A percentile compares a stretch with the other conserved stretches of the same genome.
Evolutionary conservation across 1,284 basidiomycete genomes (phyloP).

Genomic region (Baeospora myosura): DNA sequence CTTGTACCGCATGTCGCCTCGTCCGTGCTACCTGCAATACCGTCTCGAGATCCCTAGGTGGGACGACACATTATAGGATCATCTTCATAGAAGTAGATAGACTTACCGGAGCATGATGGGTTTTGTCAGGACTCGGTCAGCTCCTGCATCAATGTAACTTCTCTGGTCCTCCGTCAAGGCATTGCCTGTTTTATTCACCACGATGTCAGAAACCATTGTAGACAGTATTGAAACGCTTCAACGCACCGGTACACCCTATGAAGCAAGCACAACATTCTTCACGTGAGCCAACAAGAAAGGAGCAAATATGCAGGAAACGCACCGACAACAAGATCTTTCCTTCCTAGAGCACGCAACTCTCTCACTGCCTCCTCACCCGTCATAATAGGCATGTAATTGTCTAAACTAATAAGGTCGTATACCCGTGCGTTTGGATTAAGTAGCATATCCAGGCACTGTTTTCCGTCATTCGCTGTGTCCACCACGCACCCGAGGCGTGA

Average conservation of each 20-base stretch:
- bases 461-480: slow-evolving; percentile 43
- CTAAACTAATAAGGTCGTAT: slow-evolving; percentile 1
- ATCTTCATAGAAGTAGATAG: no score
- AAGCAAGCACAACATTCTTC: no score
- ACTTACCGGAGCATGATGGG: slow-evolving; percentile 4
- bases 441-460: slow-evolving; percentile 17
- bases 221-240: no score
- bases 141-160: slow-evolving; percentile 11
- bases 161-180: slow-evolving; percentile 12
- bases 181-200: slow-evolving; percentile 8
- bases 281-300: not conserved
- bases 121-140: slow-evolving; percentile 9
- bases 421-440: not conserved
- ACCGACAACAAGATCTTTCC: slow-evolving; percentile 67
- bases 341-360: slow-evolving; percentile 15
- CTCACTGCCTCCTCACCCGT: slow-evolving; percentile 23
- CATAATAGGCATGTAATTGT: no score
- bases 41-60: no score
- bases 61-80: no score
- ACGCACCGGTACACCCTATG: not conserved
- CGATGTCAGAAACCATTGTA: no score
- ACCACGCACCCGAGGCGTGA: slow-evolving; percentile 40
- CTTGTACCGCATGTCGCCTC: no score
- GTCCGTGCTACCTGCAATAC: no score
- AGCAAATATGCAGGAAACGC: slow-evolving; percentile 16